Evolutionary conservation across 2,329 filamentous ascomycete genomes (phyloP), one percentile per base, ranked within the genome.

Genomic region (Aphanocladium album): DNA sequence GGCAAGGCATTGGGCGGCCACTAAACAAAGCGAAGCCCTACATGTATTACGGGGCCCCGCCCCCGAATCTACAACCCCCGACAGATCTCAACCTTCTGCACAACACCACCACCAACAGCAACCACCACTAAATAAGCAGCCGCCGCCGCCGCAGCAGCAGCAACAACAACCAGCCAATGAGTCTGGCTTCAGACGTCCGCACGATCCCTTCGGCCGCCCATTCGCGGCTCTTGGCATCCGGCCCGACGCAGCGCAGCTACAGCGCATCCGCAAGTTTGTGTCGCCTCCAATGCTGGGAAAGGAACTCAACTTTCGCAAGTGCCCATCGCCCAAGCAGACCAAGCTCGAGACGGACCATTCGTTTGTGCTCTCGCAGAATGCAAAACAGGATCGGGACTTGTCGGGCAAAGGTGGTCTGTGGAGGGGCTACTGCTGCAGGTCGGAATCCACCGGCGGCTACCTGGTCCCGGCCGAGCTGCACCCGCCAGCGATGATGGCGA

Each of bases 281-380:
- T 86, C 86, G 62, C 93, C 93, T 45, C 93, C 93, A 11, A 96
- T 98, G 92, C 84, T 96, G 12, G 93, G 93, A 60, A 77, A 80
- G 61, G 89, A 96, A 66, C 83, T 98, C 59, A 79, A 81, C 27
- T 96, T 97, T 71, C 90, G 91, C 37, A 84, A 83, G 71, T 96
- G 91, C 71, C 81, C 83, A 11, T 96, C 93, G 27, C 93, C 93
- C 6, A 88, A 93, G 72, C 84, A 87, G 59, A 96, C 92, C 17
- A 87, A 91, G 68, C 89, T 96, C 68, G 91, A 96, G 70, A 87
- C 89, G 1, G 88, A 90, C 60, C 89, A 91, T 69, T 83, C 77
- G 66, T 85, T 81, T 74, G 74, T 80, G 72, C 74, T 77, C 51
- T 71, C 76, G 63, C 74, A 72, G 62, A 70, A 79, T 57, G 66